A percentile compares a stretch with the other conserved stretches of the same genome.
phyloP scores from a whole-genome alignment of 164 flowering plant species.

The Protea cynaroides region DNA sequence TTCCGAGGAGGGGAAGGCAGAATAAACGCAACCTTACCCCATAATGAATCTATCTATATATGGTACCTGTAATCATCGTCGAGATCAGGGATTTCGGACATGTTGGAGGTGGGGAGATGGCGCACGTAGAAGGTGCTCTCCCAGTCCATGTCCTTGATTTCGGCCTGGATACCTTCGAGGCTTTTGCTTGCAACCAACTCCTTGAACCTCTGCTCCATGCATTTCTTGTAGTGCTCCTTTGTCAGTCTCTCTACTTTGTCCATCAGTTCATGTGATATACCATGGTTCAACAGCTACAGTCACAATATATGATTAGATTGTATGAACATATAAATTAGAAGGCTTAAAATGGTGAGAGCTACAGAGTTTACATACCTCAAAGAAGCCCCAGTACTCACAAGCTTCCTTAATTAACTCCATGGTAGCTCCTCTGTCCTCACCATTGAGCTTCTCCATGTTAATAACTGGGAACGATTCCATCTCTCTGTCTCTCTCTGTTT shows the following conservation, averaged over 20 bases:
- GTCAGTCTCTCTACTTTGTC: constrained; percentile 76
- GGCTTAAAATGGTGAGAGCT: no score
- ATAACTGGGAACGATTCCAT: constrained; percentile 71
- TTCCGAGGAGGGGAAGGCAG: no score
- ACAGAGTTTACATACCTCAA: constrained; percentile 46
- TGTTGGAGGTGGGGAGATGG: constrained; percentile 77
- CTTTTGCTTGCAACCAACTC: constrained; percentile 59
- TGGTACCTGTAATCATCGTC: constrained; percentile 53
- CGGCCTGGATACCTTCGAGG: constrained; percentile 48
- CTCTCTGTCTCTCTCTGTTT: neutral
- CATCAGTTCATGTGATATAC: constrained; percentile 56
- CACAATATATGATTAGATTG: neutral
- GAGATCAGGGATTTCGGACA: constrained; percentile 79
- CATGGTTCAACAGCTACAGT: constrained; percentile 65
- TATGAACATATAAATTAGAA: no score
- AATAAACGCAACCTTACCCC: no score
- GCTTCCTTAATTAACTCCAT: constrained; percentile 75
- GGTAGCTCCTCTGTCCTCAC: constrained; percentile 49
- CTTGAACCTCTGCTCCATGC: constrained; percentile 77
- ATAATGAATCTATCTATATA: no score
- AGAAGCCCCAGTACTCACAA: constrained; percentile 96
- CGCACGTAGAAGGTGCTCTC: constrained; percentile 78
- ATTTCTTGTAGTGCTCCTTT: constrained; percentile 75
- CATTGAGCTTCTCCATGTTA: constrained; percentile 63
- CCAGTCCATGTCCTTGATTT: constrained; percentile 69